Evolutionary conservation across 2,329 filamentous ascomycete species (phyloP).

Genomic region (Pestalotiopsis sp.): DNA sequence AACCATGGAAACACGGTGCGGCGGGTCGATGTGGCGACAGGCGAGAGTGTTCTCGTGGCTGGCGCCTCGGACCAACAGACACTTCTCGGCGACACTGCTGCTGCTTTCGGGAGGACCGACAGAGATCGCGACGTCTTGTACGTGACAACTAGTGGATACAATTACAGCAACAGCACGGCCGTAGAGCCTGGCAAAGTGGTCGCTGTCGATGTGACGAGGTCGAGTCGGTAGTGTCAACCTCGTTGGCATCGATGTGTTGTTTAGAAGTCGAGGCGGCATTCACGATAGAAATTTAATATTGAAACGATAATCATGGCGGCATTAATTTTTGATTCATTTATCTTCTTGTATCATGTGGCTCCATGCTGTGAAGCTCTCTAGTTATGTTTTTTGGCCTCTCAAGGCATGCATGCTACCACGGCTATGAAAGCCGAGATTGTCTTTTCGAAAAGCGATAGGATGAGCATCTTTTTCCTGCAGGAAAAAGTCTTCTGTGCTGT

Average conservation of each 20-base stretch:
- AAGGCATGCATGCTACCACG: neutral
- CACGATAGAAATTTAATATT: neutral
- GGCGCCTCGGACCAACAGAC: neutral
- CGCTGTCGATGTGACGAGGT: constrained; percentile 3
- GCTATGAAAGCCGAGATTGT: neutral
- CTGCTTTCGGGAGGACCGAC: constrained; percentile 3
- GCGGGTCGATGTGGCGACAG: neutral
- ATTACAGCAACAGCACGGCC: neutral
- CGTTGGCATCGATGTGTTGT: neutral
- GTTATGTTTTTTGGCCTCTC: neutral
- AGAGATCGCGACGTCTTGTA: neutral
- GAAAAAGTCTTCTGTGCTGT: neutral
- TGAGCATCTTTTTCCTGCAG: neutral
- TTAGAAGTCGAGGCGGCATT: neutral
- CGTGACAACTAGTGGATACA: constrained; percentile 1
- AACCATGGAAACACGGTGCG: neutral
- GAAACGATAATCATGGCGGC: neutral
- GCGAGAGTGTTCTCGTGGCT: neutral
- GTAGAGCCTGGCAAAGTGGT: constrained; percentile 8
- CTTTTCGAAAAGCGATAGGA: neutral
- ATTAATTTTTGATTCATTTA: neutral
- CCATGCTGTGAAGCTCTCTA: neutral
- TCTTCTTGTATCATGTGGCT: neutral
- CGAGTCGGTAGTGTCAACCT: neutral
- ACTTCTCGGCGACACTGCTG: constrained; percentile 4